A percentile compares a stretch with the other conserved stretches of the same genome.
phyloP scores from a whole-genome alignment of 2,329 filamentous ascomycete species.

The Paecilomyces sp. region DNA sequence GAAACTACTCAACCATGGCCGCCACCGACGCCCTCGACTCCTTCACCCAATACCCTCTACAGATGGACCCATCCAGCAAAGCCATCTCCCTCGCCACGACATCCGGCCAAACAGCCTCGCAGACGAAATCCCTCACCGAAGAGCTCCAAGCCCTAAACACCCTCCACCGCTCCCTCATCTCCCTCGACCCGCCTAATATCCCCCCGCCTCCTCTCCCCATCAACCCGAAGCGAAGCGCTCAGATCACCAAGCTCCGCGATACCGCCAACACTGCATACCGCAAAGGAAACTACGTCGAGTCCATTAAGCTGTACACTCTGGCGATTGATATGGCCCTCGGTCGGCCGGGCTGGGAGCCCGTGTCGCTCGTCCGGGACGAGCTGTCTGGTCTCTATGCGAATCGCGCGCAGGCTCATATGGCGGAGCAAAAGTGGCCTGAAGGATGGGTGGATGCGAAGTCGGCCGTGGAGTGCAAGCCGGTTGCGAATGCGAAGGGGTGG shows the following conservation, averaged over 20 bases:
- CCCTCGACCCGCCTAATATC: conserved; percentile 56
- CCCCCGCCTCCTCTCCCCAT: conserved; percentile 85
- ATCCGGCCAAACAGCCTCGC: conserved; percentile 33
- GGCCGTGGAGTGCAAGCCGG: conserved; percentile 78
- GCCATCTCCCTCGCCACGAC: conserved; percentile 51
- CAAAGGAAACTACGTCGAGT: conserved; percentile 67
- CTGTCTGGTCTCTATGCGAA: conserved; percentile 73
- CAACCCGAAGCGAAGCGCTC: conserved; percentile 82
- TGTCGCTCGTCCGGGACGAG: conserved; percentile 77
- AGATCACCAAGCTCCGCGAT: conserved; percentile 87
- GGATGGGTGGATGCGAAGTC: conserved; percentile 80
- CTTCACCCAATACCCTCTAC: conserved; percentile 75
- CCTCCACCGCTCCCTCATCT: conserved; percentile 66
- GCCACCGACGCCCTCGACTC: conserved; percentile 22
- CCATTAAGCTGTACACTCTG: conserved; percentile 73
- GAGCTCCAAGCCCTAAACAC: conserved; percentile 70
- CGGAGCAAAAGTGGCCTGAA: conserved; percentile 72
- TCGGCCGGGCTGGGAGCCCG: conserved; percentile 82
- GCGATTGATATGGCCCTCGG: conserved; percentile 82
- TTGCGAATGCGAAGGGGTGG: conserved; percentile 91
- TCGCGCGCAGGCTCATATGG: conserved; percentile 85
- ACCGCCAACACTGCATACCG: conserved; percentile 76
- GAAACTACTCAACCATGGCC: conserved; percentile 17
- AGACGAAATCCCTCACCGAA: conserved; percentile 47
- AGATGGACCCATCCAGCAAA: conserved; percentile 77